Conservation (phyloP, 768 basidiomycete genomes). For the Hebeloma cylindrosporum region DNA sequence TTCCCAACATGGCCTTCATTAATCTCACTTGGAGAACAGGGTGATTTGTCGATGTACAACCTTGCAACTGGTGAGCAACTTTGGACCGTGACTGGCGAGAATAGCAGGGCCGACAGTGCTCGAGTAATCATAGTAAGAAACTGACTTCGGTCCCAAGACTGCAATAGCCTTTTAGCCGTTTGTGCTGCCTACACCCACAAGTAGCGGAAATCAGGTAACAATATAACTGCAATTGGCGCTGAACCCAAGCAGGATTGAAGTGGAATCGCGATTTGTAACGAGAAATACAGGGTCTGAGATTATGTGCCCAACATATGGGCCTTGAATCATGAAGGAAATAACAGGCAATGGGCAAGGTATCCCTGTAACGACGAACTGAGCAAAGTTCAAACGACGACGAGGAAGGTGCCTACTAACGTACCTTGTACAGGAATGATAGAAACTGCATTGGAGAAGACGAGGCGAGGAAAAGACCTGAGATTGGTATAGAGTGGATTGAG, state of each 20-base stretch:
- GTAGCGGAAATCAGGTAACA: slow-evolving; percentile 62
- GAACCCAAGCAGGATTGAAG: slow-evolving; percentile 73
- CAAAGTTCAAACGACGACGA: too few relatives aligned
- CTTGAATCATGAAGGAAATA: too few relatives aligned
- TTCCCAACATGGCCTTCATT: slow-evolving; percentile 96
- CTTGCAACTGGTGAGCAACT: slow-evolving; percentile 76
- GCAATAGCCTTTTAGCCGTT: slow-evolving; percentile 94
- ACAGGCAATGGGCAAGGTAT: too few relatives aligned
- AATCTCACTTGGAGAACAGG: slow-evolving; percentile 97
- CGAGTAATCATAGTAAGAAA: slow-evolving; percentile 19
- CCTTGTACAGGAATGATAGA: too few relatives aligned
- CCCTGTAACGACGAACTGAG: too few relatives aligned
- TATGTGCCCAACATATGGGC: too few relatives aligned
- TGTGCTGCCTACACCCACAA: slow-evolving; percentile 63
- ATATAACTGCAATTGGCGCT: slow-evolving; percentile 70
- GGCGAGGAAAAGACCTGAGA: too few relatives aligned
- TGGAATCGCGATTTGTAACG: slow-evolving; percentile 59
- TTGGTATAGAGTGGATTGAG: too few relatives aligned
- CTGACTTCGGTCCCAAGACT: slow-evolving; percentile 90
- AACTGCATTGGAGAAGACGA: too few relatives aligned
- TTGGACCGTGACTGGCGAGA: slow-evolving; percentile 69
- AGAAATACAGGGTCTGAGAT: background rate
- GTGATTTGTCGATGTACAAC: slow-evolving; percentile 95
- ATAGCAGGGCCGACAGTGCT: slow-evolving; percentile 4
- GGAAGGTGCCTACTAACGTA: too few relatives aligned